Base-by-base conservation (phyloP, 441 rosid species). In the Manihot esculenta region DNA sequence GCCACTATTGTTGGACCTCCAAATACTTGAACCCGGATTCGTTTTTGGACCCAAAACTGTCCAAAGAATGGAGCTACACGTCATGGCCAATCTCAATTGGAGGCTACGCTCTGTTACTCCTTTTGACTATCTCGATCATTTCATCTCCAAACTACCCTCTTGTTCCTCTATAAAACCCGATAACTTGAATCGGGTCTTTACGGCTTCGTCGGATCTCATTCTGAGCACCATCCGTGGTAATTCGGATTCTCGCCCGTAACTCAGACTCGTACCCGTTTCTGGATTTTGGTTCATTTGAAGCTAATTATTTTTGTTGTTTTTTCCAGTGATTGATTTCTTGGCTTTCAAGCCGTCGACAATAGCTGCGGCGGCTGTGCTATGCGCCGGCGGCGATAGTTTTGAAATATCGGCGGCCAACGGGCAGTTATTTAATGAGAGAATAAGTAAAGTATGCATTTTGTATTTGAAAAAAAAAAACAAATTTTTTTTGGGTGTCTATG, bases 1-100 rank as follows among this genome's bases (percentile, higher is more conserved):
- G 56, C 97, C 96, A 58, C 26, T 74, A 64, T 62, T 88, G 30
- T 23, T 84, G 69, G 90, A 88, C 83, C 86, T 92, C 63, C 94
- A 92, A 76, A 69, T 85, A 11, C 74, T 79, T 50, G 78, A 81
- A 26, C 81, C 86, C 44, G 80, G 78, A 73, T 83, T 83, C 83
- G 61, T 80, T 41, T 87, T 82, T 63, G 65, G 76, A 71, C 81
- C 85, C 54, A 64, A 61, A 73, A 84, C 80, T 33, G 72, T 87
- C 21, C 89, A 78, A 71, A 67, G 86, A 70, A 87, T 87, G 88
- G 89, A 87, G 86, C 81, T 85, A 26, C 67, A 70, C 17, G 83
- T 87, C 54, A 75, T 84, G 86, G 72, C 80, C 18, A 68, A 61
- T 74, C 88, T 87, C 72, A 41, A 72, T 57, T 87, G 91, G 91